A percentile compares a stretch with the other conserved stretches of the same genome.
Evolutionary conservation across 768 basidiomycete genomes (phyloP).

Genomic region (Leucocoprinus sp.): DNA sequence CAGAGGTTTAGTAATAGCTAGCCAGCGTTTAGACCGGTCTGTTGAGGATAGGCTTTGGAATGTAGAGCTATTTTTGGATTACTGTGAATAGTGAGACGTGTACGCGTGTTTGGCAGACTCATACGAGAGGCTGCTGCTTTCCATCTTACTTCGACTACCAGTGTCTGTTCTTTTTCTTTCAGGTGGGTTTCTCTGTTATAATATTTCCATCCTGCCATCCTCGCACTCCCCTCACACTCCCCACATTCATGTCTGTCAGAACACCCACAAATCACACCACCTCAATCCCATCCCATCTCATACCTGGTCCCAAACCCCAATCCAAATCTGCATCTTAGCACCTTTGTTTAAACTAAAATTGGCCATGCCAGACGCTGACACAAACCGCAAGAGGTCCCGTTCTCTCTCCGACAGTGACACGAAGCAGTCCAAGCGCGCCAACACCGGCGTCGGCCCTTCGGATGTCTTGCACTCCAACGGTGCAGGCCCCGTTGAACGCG

Average conservation of each 20-base stretch:
- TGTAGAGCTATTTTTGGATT: no score
- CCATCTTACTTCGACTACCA: conserved; percentile 9
- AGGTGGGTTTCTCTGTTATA: conserved; percentile 23
- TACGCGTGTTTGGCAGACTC: conserved; percentile 21
- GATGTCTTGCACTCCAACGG: conserved; percentile 52
- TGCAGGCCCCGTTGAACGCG: conserved; percentile 43
- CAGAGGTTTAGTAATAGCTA: no score
- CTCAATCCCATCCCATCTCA: conserved; percentile 28
- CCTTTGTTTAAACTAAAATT: conserved; percentile 40
- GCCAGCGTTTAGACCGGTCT: no score
- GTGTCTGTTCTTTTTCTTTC: not conserved
- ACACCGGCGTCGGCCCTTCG: conserved; percentile 63
- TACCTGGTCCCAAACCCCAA: conserved; percentile 33
- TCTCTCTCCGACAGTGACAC: conserved; percentile 78
- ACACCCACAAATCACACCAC: conserved; percentile 12
- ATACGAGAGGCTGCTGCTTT: conserved; percentile 11
- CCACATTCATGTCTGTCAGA: conserved; percentile 48
- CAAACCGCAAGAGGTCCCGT: conserved; percentile 79
- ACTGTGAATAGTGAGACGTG: conserved; percentile 14
- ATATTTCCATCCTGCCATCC: conserved; percentile 33
- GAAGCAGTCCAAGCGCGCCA: conserved; percentile 77
- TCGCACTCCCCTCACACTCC: conserved; percentile 54
- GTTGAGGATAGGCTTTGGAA: no score
- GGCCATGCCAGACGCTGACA: conserved; percentile 83
- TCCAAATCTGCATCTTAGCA: conserved; percentile 22